phyloP scores from a whole-genome alignment of 2,329 filamentous ascomycete species.

The Aspergillus sp. region DNA sequence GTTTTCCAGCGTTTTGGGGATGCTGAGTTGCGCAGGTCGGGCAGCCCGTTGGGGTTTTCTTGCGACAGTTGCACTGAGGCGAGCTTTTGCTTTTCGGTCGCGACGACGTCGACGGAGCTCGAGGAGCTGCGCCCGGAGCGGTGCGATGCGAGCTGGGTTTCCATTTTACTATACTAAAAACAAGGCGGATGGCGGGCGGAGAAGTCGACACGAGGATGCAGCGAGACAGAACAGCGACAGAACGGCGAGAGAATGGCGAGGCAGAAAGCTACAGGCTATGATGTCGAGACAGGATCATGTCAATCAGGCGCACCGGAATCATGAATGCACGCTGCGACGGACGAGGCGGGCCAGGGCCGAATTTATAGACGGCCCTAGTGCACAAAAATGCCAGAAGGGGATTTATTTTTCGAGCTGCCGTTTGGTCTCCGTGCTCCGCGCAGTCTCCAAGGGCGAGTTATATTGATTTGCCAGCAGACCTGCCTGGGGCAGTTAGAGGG shows the following conservation, averaged over 20 bases:
- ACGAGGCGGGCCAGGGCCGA: constrained; percentile 8
- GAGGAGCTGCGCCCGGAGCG: constrained; percentile 27
- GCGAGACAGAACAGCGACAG: too few relatives aligned
- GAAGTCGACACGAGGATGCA: too few relatives aligned
- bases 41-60: constrained; percentile 3
- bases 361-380: constrained; percentile 20
- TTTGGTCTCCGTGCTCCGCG: not conserved
- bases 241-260: not conserved
- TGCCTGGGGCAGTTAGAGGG: constrained; percentile 22
- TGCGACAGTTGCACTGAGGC: constrained; percentile 8
- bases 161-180: not conserved
- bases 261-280: not conserved
- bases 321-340: not conserved
- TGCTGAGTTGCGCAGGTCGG: constrained; percentile 45
- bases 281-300: not conserved
- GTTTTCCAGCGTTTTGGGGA: constrained; percentile 52
- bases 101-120: constrained; percentile 27
- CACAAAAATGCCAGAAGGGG: not conserved
- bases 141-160: constrained; percentile 22
- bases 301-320: not conserved
- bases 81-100: constrained; percentile 25
- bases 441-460: constrained; percentile 12
- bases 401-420: constrained; percentile 10
- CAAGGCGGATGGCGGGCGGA: not conserved
- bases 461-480: constrained; percentile 23